A percentile compares a stretch with the other conserved stretches of the same genome.
phyloP scores from a whole-genome alignment of 2,329 filamentous ascomycete species.

The Aureobasidium sp. region DNA sequence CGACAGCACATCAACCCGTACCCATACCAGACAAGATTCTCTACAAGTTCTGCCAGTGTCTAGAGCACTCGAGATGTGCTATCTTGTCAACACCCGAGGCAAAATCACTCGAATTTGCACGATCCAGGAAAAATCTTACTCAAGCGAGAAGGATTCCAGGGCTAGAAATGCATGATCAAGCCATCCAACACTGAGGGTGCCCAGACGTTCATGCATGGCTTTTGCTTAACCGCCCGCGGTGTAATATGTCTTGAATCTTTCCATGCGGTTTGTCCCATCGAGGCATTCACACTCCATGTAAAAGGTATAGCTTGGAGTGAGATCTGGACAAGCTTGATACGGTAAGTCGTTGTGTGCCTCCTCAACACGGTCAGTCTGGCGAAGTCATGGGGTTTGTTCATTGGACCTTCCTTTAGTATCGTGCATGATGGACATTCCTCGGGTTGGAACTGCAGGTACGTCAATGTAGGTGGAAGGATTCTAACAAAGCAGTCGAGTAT shows the following conservation, averaged over 20 bases:
- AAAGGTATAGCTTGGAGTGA: neutral
- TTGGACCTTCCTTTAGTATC: neutral
- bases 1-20: neutral
- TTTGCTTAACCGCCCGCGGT: neutral
- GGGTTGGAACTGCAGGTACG: neutral
- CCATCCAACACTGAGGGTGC: neutral
- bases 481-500: neutral
- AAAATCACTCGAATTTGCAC: no score
- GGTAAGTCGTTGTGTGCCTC: neutral
- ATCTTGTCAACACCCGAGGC: neutral
- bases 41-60: neutral
- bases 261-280: neutral
- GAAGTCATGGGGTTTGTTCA: neutral
- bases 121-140: no score
- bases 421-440: neutral
- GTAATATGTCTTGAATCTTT: neutral
- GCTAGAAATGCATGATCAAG: neutral
- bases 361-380: neutral
- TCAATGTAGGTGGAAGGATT: neutral
- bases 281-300: neutral
- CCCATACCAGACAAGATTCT: neutral
- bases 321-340: neutral
- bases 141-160: neutral
- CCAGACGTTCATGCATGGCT: neutral
- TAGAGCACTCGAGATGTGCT: neutral